These are phyloP conservation scores for Boletus tylopilopsis DNA, from an alignment of 768 basidiomycete species.

Conservation along the genomic window DNA sequence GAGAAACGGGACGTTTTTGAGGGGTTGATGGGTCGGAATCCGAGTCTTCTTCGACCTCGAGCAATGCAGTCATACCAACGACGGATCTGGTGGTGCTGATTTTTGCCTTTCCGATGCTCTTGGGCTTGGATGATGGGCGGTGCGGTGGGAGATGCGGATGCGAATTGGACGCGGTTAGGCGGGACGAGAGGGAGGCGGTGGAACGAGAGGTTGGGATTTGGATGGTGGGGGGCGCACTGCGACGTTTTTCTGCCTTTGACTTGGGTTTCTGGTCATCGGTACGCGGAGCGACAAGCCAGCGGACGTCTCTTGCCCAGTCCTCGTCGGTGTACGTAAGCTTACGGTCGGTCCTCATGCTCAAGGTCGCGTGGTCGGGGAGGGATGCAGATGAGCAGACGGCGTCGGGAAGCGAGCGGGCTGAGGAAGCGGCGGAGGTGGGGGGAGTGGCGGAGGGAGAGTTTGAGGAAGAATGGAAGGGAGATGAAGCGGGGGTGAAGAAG, in stretches of 20 bases:
- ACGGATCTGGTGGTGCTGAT: conserved; percentile 40
- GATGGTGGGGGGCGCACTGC: conserved; percentile 13
- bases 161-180: conserved; percentile 2
- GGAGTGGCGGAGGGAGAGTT: conserved; percentile 23
- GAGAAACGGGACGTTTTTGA: conserved; percentile 18
- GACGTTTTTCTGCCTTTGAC: conserved; percentile 19
- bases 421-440: conserved; percentile 28
- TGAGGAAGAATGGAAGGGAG: conserved; percentile 14
- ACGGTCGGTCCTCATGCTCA: conserved; percentile 23
- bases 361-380: conserved; percentile 25
- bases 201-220: conserved; percentile 19
- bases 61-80: conserved; percentile 49
- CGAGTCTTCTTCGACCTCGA: conserved; percentile 50
- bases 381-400: conserved; percentile 32
- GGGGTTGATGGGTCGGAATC: conserved; percentile 21
- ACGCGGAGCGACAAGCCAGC: conserved; percentile 51
- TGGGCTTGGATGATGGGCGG: conserved; percentile 27
- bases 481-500: conserved; percentile 46
- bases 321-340: conserved; percentile 45
- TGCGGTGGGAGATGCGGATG: conserved; percentile 10
- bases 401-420: conserved; percentile 29
- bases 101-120: conserved; percentile 26
- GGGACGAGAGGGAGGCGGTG: conserved; percentile 19
- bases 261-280: conserved; percentile 14
- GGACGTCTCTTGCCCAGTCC: conserved; percentile 66